Percentiles rank a stretch among this genome's conserved stretches.
Evolutionary conservation across 805 yeast genomes (phyloP).

Genomic region (Metschnikowia gelsemii): DNA sequence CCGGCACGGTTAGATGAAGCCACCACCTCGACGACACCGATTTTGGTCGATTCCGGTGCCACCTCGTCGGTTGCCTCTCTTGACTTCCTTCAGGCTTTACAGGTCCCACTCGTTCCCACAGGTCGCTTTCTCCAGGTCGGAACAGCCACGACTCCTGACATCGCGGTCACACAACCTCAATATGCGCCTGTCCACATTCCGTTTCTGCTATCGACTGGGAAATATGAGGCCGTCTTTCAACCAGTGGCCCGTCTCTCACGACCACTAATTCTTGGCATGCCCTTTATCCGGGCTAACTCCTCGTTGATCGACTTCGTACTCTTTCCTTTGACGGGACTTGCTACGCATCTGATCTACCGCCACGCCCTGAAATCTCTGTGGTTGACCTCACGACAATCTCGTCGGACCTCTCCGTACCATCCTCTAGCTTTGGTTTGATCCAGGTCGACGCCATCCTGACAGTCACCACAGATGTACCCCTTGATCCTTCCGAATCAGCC

Average conservation of each 20-base stretch:
- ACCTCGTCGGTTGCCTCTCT: neutral
- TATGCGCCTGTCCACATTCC: neutral
- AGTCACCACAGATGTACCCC: neutral
- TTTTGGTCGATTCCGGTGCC: conserved; percentile 1
- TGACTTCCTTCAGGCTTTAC: too few relatives aligned
- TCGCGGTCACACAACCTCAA: neutral
- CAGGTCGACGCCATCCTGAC: neutral
- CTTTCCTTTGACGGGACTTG: neutral
- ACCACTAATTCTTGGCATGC: neutral
- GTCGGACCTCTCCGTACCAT: neutral
- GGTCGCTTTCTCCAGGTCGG: neutral
- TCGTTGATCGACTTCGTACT: neutral
- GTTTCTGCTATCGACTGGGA: neutral
- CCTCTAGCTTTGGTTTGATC: neutral
- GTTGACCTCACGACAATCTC: neutral
- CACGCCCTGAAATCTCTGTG: neutral
- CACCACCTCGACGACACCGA: neutral
- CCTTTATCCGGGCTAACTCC: neutral
- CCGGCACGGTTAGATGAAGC: neutral
- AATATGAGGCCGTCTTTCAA: neutral
- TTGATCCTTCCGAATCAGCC: neutral
- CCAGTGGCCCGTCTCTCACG: neutral
- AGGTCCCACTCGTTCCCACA: neutral
- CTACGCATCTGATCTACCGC: neutral
- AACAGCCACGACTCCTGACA: neutral